Percentiles rank a stretch among this genome's conserved stretches.
Evolutionary conservation across 2,329 filamentous ascomycete species (phyloP).

Genomic region (Aspergillus hortae): DNA sequence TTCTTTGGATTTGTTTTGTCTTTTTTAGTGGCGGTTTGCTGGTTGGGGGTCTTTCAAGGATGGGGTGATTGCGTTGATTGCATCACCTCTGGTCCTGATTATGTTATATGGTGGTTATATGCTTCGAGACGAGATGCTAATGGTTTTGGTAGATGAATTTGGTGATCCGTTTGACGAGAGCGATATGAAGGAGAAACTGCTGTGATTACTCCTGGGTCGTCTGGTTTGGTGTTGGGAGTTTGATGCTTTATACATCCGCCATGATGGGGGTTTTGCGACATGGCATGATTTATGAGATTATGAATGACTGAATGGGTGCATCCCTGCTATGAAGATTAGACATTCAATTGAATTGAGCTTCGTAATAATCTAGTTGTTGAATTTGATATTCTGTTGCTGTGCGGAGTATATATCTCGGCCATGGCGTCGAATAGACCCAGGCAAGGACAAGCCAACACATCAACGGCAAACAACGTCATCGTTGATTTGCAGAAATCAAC

Average conservation of each 20-base stretch:
- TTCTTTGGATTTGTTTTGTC: too few species aligned
- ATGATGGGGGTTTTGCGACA: neutral
- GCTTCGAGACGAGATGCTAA: too few species aligned
- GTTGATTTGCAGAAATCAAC: too few species aligned
- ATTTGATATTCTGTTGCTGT: too few species aligned
- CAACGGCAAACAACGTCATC: too few species aligned
- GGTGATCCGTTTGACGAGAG: constrained; percentile 46
- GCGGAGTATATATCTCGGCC: too few species aligned
- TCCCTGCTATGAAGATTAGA: neutral
- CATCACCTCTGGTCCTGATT: too few species aligned
- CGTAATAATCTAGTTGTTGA: too few species aligned
- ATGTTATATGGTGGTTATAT: too few species aligned
- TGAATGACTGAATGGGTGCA: constrained; percentile 3
- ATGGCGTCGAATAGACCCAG: too few species aligned
- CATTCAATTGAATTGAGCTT: too few species aligned
- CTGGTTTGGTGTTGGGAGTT: constrained; percentile 9
- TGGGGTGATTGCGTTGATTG: neutral
- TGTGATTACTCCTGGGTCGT: constrained; percentile 3
- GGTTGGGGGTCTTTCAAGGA: neutral
- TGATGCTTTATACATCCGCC: neutral
- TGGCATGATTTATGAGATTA: constrained; percentile 26
- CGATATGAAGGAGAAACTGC: constrained; percentile 30
- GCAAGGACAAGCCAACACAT: too few species aligned
- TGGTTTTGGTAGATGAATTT: constrained; percentile 35
- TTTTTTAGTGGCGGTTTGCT: neutral